These are phyloP conservation scores for Penicillium psychrofluorescens DNA, from an alignment of 495 filamentous ascomycete species.

Conservation along the genomic window DNA sequence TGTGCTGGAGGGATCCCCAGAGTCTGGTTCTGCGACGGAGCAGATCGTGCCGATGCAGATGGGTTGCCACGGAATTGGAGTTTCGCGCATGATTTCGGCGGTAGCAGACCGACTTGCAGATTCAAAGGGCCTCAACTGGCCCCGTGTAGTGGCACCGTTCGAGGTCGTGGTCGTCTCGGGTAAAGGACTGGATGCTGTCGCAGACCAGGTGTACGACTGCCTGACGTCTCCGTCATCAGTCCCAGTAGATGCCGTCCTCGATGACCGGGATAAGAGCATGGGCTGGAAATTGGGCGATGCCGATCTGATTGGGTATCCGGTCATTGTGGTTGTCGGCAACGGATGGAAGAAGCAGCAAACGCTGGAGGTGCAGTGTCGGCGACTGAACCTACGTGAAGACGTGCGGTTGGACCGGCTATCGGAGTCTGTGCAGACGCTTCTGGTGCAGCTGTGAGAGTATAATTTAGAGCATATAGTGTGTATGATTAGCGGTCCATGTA, in stretches of 20 bases:
- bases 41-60: constrained; percentile 62
- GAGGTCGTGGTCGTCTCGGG: constrained; percentile 64
- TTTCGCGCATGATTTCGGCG: constrained; percentile 85
- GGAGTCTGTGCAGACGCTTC: constrained; percentile 30
- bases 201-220: constrained; percentile 54
- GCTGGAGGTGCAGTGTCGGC: constrained; percentile 74
- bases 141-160: constrained; percentile 76
- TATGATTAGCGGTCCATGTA: constrained; percentile 1
- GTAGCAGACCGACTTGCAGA: constrained; percentile 70
- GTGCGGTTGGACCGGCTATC: constrained; percentile 34
- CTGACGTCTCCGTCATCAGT: constrained; percentile 22
- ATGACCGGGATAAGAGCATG: constrained; percentile 65
- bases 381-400: constrained; percentile 41
- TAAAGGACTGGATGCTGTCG: constrained; percentile 36
- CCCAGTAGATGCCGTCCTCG: constrained; percentile 57
- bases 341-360: constrained; percentile 56
- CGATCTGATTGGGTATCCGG: constrained; percentile 79
- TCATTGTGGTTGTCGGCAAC: constrained; percentile 71
- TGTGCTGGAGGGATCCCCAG: constrained; percentile 10
- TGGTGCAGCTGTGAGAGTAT: constrained; percentile 30
- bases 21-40: constrained; percentile 11
- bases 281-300: constrained; percentile 86
- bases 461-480: not conserved
- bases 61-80: constrained; percentile 94
- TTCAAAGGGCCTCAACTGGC: constrained; percentile 79